Evolutionary conservation across 2,329 filamentous ascomycete species (phyloP), one percentile per base, ranked within the genome.

Genomic region (Dactylellina haptotyla): DNA sequence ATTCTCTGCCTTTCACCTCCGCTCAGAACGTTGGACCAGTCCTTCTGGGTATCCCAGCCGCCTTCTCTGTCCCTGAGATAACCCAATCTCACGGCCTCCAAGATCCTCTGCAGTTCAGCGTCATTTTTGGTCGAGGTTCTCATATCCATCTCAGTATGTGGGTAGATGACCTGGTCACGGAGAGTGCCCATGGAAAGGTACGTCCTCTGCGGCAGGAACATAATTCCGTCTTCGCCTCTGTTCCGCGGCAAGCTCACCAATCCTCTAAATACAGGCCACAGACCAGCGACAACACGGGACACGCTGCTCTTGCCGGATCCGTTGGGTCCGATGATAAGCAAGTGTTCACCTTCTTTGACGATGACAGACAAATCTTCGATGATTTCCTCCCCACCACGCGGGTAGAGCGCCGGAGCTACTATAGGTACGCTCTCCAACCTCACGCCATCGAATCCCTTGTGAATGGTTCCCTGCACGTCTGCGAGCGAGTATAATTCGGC

Each of bases 21-120:
- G 76, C 90, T 94, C n/a, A 99, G 85, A 3, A 99, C 92, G 77
- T 98, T 94, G 82, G 98, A 97, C 95, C 95, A 99, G 80, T 97
- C 93, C 82, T 99, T 98, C 65, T 92, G 87, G 3, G 92, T 95
- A 79, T 99, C 92, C 93, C 93, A 98, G 12, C 95, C 95, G 39
- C 95, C 95, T 83, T 99, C 95, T 14, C 95, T 88, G 53, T 93
- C 88, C 0, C 92, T 91, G 0, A 99, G 85, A 80, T 99, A 98
- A 2, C 93, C 94, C 0, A 99, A 85, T 65, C 88, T 88, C 0
- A 93, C 93, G 57, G 91, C 90, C 65, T 97, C 91, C 2, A 99
- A 85, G 1, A 96, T 87, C 25, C 84, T 84, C 79, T 89, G 87
- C 18, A 99, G 85, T 76, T 96, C 91, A 30, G 87, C 84, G 79